phyloP scores from a whole-genome alignment of 441 rosid genomes.

The Lepidium campestre region DNA sequence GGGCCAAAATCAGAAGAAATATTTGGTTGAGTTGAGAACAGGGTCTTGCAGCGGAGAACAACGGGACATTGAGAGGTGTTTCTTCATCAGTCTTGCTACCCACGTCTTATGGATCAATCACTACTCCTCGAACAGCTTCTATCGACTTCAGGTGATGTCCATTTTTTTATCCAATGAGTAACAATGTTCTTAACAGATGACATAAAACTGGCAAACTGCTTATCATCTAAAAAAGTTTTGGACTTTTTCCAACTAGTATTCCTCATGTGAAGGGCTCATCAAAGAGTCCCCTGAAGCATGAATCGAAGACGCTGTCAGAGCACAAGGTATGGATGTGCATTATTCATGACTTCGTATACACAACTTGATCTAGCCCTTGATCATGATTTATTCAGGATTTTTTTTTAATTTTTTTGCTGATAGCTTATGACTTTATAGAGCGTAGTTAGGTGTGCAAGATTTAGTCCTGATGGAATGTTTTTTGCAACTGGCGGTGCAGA shows the following conservation, averaged over 20 bases:
- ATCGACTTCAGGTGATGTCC: constrained; percentile 60
- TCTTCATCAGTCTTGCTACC: constrained; percentile 42
- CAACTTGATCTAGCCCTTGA: background rate
- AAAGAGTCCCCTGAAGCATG: constrained; percentile 23
- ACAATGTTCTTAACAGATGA: background rate
- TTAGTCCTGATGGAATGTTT: constrained; percentile 80
- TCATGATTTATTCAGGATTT: background rate
- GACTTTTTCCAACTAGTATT: constrained; percentile 6
- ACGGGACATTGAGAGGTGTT: constrained; percentile 50
- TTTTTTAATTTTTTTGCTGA: constrained; percentile 16
- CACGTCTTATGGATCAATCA: constrained; percentile 44
- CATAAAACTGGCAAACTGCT: background rate
- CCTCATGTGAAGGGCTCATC: constrained; percentile 22
- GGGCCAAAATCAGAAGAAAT: background rate
- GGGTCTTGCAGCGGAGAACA: constrained; percentile 87
- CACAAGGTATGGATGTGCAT: constrained; percentile 52
- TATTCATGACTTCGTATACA: background rate
- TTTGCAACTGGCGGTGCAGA: constrained; percentile 92
- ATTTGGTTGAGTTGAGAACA: constrained; percentile 43
- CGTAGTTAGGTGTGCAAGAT: constrained; percentile 82
- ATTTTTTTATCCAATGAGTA: background rate
- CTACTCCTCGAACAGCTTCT: constrained; percentile 48
- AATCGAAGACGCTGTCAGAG: constrained; percentile 34
- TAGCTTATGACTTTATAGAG: constrained; percentile 42
- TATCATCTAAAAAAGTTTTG: background rate